These are phyloP conservation scores for Apiotrichum gamsii DNA, from an alignment of 1,284 basidiomycete species.

Conservation along the genomic window DNA sequence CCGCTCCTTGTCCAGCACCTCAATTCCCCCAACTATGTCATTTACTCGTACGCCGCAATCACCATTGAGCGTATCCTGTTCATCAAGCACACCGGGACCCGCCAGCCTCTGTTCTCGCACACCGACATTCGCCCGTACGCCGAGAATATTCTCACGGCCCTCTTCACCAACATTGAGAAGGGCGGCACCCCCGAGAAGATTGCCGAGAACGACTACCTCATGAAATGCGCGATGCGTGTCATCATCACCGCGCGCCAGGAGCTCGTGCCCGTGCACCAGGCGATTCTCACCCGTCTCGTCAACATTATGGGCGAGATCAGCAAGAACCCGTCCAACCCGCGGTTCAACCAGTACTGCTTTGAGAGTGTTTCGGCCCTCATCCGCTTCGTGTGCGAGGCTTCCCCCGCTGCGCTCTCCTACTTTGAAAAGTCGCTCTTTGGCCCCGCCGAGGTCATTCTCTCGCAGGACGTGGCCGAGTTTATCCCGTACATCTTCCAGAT, in stretches of 20 bases:
- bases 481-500: constrained; percentile 97
- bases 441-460: constrained; percentile 80
- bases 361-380: constrained; percentile 90
- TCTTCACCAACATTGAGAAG: constrained; percentile 74
- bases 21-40: constrained; percentile 71
- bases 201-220: constrained; percentile 95
- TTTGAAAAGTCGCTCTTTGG: constrained; percentile 82
- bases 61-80: constrained; percentile 83
- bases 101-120: constrained; percentile 68
- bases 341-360: constrained; percentile 96
- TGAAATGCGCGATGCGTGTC: constrained; percentile 95
- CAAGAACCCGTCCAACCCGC: constrained; percentile 94
- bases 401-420: constrained; percentile 58
- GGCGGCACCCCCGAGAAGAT: constrained; percentile 86
- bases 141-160: constrained; percentile 64
- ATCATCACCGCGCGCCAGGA: constrained; percentile 80
- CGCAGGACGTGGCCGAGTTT: constrained; percentile 92
- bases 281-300: constrained; percentile 69
- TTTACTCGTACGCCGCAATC: constrained; percentile 55
- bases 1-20: constrained; percentile 84
- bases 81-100: constrained; percentile 66
- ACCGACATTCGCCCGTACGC: constrained; percentile 80
- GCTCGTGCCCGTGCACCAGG: constrained; percentile 62
- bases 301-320: constrained; percentile 77
- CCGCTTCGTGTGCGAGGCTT: constrained; percentile 71